Conservation (phyloP, 345 rosid genomes). For the Acer saccharum region DNA sequence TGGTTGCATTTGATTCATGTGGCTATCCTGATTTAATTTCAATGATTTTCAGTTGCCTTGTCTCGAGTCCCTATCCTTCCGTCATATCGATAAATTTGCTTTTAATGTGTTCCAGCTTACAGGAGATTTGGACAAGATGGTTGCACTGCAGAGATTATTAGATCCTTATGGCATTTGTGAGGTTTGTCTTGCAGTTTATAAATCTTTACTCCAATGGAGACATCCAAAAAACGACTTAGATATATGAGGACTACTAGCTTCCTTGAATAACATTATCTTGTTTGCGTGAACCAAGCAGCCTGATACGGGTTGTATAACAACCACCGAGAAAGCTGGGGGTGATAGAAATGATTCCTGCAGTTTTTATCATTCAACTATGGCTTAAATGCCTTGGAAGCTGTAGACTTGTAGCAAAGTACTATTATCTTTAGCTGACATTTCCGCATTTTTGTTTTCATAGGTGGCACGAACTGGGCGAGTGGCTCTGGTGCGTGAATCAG, state of each 20-base stretch:
- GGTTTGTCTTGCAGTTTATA: slow-evolving; percentile 44
- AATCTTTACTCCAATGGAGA: neutral
- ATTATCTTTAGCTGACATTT: neutral
- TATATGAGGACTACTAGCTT: neutral
- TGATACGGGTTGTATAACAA: neutral
- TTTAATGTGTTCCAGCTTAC: slow-evolving; percentile 58
- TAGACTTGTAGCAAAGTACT: too few species aligned
- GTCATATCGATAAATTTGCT: slow-evolving; percentile 18
- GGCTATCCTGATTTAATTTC: neutral
- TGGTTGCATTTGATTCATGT: neutral
- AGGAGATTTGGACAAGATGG: slow-evolving; percentile 94
- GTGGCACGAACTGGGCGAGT: slow-evolving; percentile 93
- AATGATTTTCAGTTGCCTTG: neutral
- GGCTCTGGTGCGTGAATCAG: slow-evolving; percentile 87
- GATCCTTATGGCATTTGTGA: slow-evolving; percentile 97
- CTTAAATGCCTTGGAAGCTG: neutral
- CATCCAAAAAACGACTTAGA: neutral
- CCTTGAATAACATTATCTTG: neutral
- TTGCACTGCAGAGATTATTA: slow-evolving; percentile 85
- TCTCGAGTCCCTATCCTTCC: neutral
- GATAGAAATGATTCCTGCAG: neutral
- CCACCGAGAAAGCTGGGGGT: too few species aligned
- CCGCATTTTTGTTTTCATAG: slow-evolving; percentile 30
- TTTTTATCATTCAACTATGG: neutral
- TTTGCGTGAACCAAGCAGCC: neutral